Evolutionary conservation across 345 rosid genomes (phyloP).

Genomic region (Microcos paniculata): DNA sequence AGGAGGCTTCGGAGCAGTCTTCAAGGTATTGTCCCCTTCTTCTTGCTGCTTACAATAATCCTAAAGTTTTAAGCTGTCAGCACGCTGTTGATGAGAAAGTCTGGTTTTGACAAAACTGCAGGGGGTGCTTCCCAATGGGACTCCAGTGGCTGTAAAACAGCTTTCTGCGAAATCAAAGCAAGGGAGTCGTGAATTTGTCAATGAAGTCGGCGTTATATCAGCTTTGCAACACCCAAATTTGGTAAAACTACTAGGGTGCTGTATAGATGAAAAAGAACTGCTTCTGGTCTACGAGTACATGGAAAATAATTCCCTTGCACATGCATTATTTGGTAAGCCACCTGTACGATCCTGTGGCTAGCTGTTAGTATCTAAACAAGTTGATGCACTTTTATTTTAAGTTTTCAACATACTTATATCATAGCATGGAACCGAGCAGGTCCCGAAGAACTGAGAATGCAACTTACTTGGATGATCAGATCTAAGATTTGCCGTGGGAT

Average conservation of each 20-base stretch:
- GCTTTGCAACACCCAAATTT: conserved; percentile 37
- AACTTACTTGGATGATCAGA: conserved; percentile 48
- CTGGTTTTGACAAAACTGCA: conserved; percentile 24
- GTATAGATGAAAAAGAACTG: conserved; percentile 30
- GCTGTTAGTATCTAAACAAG: too few relatives aligned
- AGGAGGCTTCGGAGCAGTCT: conserved; percentile 28
- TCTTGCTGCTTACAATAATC: neutral
- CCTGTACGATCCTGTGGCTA: neutral
- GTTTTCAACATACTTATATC: neutral
- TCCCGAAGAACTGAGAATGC: conserved; percentile 21
- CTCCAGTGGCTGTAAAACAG: conserved; percentile 51
- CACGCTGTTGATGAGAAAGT: neutral
- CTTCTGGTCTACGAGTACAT: conserved; percentile 33
- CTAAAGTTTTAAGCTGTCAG: neutral
- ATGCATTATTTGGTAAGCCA: conserved; percentile 32
- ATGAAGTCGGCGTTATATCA: conserved; percentile 41
- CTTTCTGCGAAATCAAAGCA: conserved; percentile 55
- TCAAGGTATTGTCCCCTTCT: conserved; percentile 23
- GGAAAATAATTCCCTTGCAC: conserved; percentile 35
- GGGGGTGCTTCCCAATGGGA: conserved; percentile 57
- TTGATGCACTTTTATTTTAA: neutral
- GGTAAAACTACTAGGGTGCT: conserved; percentile 34
- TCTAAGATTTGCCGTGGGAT: conserved; percentile 53
- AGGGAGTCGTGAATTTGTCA: conserved; percentile 46
- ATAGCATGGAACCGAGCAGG: conserved; percentile 8